Conservation (phyloP, 768 basidiomycete species). For the Russula ochroleuca region DNA sequence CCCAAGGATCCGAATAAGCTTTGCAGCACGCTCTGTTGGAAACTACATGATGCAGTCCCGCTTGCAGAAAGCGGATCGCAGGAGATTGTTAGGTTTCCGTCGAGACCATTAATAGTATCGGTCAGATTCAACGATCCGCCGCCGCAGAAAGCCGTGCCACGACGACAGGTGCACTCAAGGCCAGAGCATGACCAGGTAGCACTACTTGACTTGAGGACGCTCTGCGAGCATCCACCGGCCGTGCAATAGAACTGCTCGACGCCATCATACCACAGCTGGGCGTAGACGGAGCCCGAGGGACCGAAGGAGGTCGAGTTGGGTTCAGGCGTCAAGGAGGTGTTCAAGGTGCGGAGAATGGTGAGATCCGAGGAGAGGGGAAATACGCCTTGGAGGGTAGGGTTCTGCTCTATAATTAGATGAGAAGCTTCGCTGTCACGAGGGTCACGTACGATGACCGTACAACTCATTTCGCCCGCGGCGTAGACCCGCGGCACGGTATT, state of each 20-base stretch:
- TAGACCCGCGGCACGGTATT: constrained; percentile 66
- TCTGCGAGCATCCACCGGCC: constrained; percentile 68
- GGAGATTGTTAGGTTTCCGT: constrained; percentile 60
- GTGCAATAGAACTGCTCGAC: constrained; percentile 86
- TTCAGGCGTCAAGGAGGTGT: constrained; percentile 64
- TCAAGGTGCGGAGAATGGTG: constrained; percentile 73
- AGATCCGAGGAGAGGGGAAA: constrained; percentile 69
- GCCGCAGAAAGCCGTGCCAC: constrained; percentile 74
- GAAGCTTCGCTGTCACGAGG: not conserved
- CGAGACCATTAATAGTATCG: constrained; percentile 57
- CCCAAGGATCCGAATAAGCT: constrained; percentile 69
- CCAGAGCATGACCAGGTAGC: constrained; percentile 68
- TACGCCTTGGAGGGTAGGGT: constrained; percentile 75
- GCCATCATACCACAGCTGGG: constrained; percentile 73
- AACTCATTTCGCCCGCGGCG: constrained; percentile 80
- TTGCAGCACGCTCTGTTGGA: constrained; percentile 68
- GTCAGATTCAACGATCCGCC: constrained; percentile 48
- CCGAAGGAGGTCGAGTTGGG: constrained; percentile 61
- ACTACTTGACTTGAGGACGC: constrained; percentile 39
- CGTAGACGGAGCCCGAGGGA: constrained; percentile 47
- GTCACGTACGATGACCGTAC: constrained; percentile 59
- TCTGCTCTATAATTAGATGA: constrained; percentile 41
- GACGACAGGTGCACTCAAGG: constrained; percentile 69
- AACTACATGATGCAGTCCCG: constrained; percentile 59
- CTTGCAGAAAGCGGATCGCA: constrained; percentile 51